Base-by-base conservation (phyloP, 257 asterid genomes). In the Primulina huaijiensis region DNA sequence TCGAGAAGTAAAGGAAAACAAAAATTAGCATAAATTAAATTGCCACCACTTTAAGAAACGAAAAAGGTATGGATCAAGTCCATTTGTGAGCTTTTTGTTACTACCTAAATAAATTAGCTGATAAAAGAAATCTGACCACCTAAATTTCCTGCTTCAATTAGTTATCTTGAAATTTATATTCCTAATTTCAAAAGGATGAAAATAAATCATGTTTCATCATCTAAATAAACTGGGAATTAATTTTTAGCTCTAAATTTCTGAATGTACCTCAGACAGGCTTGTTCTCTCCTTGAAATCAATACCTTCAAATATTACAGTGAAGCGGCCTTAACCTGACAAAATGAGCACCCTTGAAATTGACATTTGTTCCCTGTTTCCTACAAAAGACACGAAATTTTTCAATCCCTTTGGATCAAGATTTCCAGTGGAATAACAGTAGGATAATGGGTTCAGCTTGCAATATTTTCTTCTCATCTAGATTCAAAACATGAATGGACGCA, bases 231-330 rank as follows among this genome's bases (percentile, higher is more conserved):
- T 17, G 52, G 19, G 14, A 14, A 43, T 43, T 0, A 50, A 14
- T 1, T 50, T 16, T 50, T 17, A 14, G 57, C 2, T 14, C 20
- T 5, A 50, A 5, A 16, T 16, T 50, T 50, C 57, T 17, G 57
- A 70, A 57, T 19, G 30, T 82, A 89, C 95, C 96, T 89, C 88
- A 75, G 71, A 29, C 30, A 95, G 85, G 83, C 92, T 89, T 46
- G 75, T 78, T 82, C 96, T 84, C 72, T 85, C 89, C 50, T 84
- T 89, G 52, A 87, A 85, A 82, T 85, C 85, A 75, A 68, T 23
- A 70, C 71, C 72, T 79, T 82, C 80, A 12, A 79, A 23, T 52
- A 72, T 81, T 81, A 90, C 87, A 85, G 83, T 76, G 67, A 79
- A 78, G 17, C 14, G 60, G n/a, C 37, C 58, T 77, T 67, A 50